phyloP scores from a whole-genome alignment of 306 rosid species.

The Casuarina equisetifolia region DNA sequence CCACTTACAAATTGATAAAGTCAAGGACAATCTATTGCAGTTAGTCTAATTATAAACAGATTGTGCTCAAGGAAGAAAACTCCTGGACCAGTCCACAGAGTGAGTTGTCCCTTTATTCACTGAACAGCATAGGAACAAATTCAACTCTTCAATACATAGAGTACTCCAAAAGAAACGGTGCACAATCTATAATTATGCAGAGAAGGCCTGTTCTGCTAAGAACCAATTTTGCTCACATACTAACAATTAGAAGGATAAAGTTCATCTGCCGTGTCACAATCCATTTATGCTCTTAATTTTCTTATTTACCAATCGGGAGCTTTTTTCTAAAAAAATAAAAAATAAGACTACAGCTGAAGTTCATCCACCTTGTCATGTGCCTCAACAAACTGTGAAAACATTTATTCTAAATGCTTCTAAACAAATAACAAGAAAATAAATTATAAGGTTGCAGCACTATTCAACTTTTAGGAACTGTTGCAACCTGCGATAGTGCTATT shows the following conservation, averaged over 20 bases:
- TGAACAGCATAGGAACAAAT: background rate
- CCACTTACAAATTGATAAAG: background rate
- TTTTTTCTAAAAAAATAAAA: background rate
- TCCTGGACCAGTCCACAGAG: background rate
- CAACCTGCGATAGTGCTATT: constrained; percentile 86
- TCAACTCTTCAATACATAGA: background rate
- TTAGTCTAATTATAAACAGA: background rate
- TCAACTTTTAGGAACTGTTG: constrained; percentile 25
- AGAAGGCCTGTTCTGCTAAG: background rate
- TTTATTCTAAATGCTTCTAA: background rate
- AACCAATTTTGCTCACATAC: too few relatives aligned
- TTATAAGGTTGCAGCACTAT: background rate
- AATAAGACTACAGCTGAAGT: background rate
- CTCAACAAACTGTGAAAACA: constrained; percentile 2
- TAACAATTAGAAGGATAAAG: too few relatives aligned
- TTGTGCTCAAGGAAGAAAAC: background rate
- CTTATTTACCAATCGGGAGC: background rate
- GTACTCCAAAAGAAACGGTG: background rate
- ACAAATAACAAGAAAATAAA: background rate
- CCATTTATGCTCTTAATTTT: background rate
- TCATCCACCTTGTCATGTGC: background rate
- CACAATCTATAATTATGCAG: background rate
- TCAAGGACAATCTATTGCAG: background rate
- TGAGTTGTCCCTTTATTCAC: background rate
- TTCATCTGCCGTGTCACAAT: background rate